Base-by-base conservation (phyloP, 306 rosid species). In the Cucumis melo region DNA sequence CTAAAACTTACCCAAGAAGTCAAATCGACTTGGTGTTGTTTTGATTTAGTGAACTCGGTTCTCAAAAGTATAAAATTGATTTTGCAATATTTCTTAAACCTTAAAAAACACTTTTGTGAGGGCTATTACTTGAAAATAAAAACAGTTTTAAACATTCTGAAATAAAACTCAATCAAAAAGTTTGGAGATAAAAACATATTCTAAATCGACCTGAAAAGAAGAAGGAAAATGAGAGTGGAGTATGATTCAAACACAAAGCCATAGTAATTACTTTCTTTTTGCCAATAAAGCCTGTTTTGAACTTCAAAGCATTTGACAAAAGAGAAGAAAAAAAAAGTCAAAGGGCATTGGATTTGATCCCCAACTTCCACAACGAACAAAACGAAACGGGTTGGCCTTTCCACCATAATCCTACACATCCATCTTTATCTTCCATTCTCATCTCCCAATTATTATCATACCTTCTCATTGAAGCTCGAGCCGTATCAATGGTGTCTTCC, bases 361-460 rank as follows among this genome's bases (percentile, higher is more conserved):
- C 78, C 83, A 81, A 51, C 84, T 88, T 91, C 97, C 98, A 93
- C 73, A 90, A 39, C 23, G 96, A 87, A 72, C 91, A 88, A 84
- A 93, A 93, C 5, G 91, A 91, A 79, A 91, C 94, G 50, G 91
- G 86, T 75, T 88, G 90, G 5, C 89, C 93, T 62, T 85, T 93
- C 97, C 97, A 93, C 91, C 97, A 86, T 59, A 91, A 29, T 29
- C 91, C 96, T 32, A 83, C 88, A 64, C 86, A 82, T 38, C 80
- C 85, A 78, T 85, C 87, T 34, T 82, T 86, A 39, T 85, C 97
- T 62, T 90, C 97, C 1, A 84, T 54, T 80, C 85, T 91, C 92
- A 90, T 91, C 80, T 91, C 98, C 96, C 97, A 93, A 39, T 90
- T 90, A 12, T 54, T 79, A 42, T 93, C 98, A 71, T 93, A 91